Base-by-base conservation (phyloP, 805 yeast genomes). In the Pichia cabralensis region DNA sequence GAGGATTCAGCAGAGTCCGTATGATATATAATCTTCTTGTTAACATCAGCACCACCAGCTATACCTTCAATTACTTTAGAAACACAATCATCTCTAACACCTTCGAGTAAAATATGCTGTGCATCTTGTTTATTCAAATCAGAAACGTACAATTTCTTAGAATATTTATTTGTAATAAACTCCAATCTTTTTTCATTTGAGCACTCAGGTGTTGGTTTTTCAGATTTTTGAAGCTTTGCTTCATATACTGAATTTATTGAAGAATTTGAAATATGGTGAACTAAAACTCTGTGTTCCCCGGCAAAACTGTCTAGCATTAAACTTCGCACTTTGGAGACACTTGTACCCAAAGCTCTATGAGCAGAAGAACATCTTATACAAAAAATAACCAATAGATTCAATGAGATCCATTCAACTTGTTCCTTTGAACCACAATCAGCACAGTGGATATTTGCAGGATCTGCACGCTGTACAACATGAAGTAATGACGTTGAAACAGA, bases 291-390 rank as follows among this genome's bases (percentile, higher is more conserved):
- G 5, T 71, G 50, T 45, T 86, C 96, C 11, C 63, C 62, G 3
- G 74, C 70, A 46, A 77, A 68, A 15, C 71, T 69, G 52, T 88
- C 96, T 29, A 83, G 60, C n/a, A 73, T 77, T 35, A 88, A 61
- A 1, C 95, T 83, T 42, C 83, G 66, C 4, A 88, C 73, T 50
- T 80, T 84, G 6, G 92, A 72, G 5, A 85, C 67, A 43, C 80
- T 86, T 1, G 94, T 67, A 1, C 96, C 96, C 51, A 89, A 56
- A 15, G 84, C 76, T 36, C 96, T 64, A 55, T 88, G 96, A n/a
- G 78, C 76, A 0, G 94, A 86, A 0, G 95, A 76, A 48, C 97
- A 88, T 33, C 77, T 75, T 29, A 84, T 77, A 55, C 97, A 88
- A 18, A 89, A 62, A 3, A 79, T 72, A 20, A 76, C 74, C 35